Evolutionary conservation across 192 early-diverging fungal species (phyloP), one percentile per base, ranked within the genome.

Genomic region (Tieghemiomyces parasiticus): DNA sequence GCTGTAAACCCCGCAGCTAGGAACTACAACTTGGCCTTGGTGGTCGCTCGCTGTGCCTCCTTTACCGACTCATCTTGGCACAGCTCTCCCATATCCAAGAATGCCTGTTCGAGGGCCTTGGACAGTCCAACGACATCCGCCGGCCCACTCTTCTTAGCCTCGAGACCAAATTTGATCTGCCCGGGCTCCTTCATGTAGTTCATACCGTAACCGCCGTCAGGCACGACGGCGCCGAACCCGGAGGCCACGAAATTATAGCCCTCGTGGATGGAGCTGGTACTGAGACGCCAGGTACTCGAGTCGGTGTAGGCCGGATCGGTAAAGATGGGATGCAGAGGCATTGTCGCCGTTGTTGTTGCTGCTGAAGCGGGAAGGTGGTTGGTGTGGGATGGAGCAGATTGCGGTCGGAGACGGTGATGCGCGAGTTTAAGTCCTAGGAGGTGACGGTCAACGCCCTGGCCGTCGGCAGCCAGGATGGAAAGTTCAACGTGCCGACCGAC

Each of bases 161-260:
- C 91, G 35, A 88, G 79, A 26, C 86, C 87, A 71, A 88, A 87
- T 60, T 88, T 89, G 56, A 92, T 74, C 24, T 74, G 53, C 46
- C 73, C 67, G 25, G 71, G 61, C n/a, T 72, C 78, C 1, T 87
- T 67, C 59, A 87, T 79, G 63, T 95, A 95, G 67, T 92, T 92
- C 66, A 91, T 85, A 26, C 88, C 90, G 62, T 91, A 95, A n/a
- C 62, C 67, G 0, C 89, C 87, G 58, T 92, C 82, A 2, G 80
- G 76, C 34, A 73, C 79, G 24, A 89, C 83, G 46, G 82, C 74
- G n/a, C 90, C 90, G 69, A 92, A 95, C 3, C 92, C 92, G n/a
- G 86, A 85, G 13, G 82, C 88, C 28, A 75, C 68, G 52, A 91
- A 66, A 49, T 74, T 66, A 49, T 80, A 67, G 4, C 83, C 82